Percentiles rank a stretch among this genome's conserved stretches.
phyloP scores from a whole-genome alignment of 805 yeast species.

The Pichia exigua region DNA sequence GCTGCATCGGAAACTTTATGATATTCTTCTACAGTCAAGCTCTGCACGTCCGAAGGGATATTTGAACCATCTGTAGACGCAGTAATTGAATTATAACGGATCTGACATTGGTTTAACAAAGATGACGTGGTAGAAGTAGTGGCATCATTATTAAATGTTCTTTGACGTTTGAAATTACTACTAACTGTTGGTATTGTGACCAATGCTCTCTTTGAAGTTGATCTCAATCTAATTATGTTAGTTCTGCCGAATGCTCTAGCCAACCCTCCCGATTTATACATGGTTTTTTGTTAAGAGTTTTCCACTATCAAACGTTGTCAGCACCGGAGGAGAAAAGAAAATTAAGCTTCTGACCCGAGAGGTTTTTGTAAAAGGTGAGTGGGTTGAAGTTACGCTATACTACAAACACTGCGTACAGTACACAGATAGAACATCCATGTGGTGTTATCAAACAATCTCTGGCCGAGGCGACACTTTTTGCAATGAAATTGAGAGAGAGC shows the following conservation, averaged over 20 bases:
- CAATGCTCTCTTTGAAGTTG: not conserved
- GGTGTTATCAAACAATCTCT: too few relatives aligned
- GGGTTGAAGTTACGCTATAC: too few relatives aligned
- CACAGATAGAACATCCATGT: too few relatives aligned
- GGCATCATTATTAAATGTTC: not conserved
- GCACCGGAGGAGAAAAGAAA: too few relatives aligned
- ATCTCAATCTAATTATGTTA: not conserved
- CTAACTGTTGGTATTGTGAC: not conserved
- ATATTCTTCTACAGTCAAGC: slow-evolving; percentile 45
- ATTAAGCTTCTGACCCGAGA: too few relatives aligned
- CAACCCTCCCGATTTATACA: not conserved
- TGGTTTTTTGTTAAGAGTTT: not conserved
- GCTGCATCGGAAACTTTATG: slow-evolving; percentile 58
- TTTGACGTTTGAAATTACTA: not conserved
- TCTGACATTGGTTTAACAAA: not conserved
- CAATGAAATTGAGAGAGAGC: too few relatives aligned
- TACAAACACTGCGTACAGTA: too few relatives aligned
- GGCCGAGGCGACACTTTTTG: too few relatives aligned
- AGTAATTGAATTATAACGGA: slow-evolving; percentile 22
- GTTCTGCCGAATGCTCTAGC: not conserved
- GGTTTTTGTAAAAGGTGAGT: too few relatives aligned
- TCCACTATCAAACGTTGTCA: too few relatives aligned
- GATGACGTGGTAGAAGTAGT: too few relatives aligned
- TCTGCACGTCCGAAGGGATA: slow-evolving; percentile 44
- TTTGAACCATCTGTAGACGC: slow-evolving; percentile 45